Evolutionary conservation across 2,329 filamentous ascomycete species (phyloP).

Genomic region (Colletotrichum sp.): DNA sequence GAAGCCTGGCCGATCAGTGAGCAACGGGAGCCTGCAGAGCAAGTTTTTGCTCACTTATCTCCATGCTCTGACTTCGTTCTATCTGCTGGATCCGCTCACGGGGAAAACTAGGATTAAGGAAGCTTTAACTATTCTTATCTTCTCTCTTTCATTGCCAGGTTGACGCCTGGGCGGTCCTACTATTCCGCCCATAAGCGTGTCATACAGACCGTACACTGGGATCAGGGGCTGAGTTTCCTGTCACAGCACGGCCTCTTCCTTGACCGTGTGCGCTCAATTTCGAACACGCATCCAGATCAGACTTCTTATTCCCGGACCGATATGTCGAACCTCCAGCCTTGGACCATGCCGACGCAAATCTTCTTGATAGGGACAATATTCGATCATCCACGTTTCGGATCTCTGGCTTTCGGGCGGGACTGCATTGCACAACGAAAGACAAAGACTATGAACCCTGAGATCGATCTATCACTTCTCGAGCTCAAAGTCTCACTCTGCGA

Average conservation of each 20-base stretch:
- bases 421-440: constrained; percentile 9
- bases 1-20: constrained; percentile 52
- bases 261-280: constrained; percentile 38
- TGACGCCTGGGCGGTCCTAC: constrained; percentile 48
- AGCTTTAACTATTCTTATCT: constrained; percentile 47
- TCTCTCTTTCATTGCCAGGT: constrained; percentile 39
- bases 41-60: constrained; percentile 57
- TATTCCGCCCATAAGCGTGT: constrained; percentile 44
- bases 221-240: constrained; percentile 37
- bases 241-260: constrained; percentile 51
- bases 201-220: constrained; percentile 57
- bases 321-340: not conserved
- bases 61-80: constrained; percentile 60
- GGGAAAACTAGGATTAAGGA: constrained; percentile 58
- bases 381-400: constrained; percentile 46
- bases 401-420: constrained; percentile 31
- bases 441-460: not conserved
- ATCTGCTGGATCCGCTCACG: constrained; percentile 54
- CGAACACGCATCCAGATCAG: constrained; percentile 22
- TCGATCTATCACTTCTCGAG: not conserved
- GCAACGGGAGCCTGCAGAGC: constrained; percentile 55
- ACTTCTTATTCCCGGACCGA: not conserved
- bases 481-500: not conserved
- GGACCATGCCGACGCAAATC: not conserved
- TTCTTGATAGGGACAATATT: constrained; percentile 27